Evolutionary conservation across 352 stramenopile genomes (phyloP).

Genomic region (Phytophthora pini): DNA sequence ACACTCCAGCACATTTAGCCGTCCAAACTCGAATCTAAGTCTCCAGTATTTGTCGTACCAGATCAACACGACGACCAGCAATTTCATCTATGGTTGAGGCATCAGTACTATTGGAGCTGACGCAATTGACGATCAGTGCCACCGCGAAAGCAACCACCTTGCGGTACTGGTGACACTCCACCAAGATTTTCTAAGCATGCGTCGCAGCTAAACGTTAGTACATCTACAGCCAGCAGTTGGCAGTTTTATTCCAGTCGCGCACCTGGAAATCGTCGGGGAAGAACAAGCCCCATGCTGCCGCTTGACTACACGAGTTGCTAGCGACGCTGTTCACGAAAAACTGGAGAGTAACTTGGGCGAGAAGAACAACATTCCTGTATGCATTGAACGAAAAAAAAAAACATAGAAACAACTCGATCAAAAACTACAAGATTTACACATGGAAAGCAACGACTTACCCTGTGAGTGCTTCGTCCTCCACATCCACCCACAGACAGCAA

Average conservation of each 20-base stretch:
- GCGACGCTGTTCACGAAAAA: constrained; percentile 78
- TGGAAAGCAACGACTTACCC: constrained; percentile 29
- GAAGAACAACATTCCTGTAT: constrained; percentile 52
- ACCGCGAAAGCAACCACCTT: constrained; percentile 77
- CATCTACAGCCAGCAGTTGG: background rate
- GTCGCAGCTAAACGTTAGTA: constrained; percentile 9
- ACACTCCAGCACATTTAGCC: background rate
- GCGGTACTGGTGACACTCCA: constrained; percentile 80
- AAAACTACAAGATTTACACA: background rate
- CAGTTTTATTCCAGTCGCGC: background rate
- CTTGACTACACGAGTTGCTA: constrained; percentile 52
- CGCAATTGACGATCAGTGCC: constrained; percentile 72
- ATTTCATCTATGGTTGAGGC: constrained; percentile 29
- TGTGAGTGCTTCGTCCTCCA: constrained; percentile 60
- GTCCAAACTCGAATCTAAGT: background rate
- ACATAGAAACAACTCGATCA: background rate
- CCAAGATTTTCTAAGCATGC: constrained; percentile 70
- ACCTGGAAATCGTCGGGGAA: constrained; percentile 80
- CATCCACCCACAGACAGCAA: constrained; percentile 65
- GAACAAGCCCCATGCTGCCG: constrained; percentile 60
- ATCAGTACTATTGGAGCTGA: constrained; percentile 46
- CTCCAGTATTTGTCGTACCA: constrained; percentile 42
- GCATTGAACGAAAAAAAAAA: background rate
- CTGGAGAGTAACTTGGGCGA: constrained; percentile 73
- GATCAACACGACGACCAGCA: constrained; percentile 44